These are phyloP conservation scores for Leccinum pachyderme DNA, from an alignment of 1,284 basidiomycete species.

Conservation along the genomic window DNA sequence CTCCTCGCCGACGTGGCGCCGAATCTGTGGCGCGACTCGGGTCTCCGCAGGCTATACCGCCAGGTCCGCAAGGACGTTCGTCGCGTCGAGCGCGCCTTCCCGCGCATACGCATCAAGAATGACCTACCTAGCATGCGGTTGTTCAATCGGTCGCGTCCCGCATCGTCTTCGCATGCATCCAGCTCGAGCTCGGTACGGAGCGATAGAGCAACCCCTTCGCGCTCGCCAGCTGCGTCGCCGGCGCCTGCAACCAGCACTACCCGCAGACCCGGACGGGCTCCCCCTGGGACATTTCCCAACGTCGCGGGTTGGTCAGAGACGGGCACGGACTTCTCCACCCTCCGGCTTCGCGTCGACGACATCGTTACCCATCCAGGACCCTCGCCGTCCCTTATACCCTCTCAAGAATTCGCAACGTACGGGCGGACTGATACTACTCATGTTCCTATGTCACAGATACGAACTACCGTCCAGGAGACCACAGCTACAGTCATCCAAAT, in stretches of 20 bases:
- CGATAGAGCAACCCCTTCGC: constrained; percentile 30
- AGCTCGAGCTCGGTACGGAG: constrained; percentile 31
- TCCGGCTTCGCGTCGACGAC: constrained; percentile 8
- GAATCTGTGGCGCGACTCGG: constrained; percentile 56
- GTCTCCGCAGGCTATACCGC: constrained; percentile 54
- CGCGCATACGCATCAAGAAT: constrained; percentile 32
- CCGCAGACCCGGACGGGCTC: constrained; percentile 27
- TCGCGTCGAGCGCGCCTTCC: constrained; percentile 30
- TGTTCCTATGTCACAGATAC: constrained; percentile 7
- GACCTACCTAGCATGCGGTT: constrained; percentile 31
- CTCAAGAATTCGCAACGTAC: constrained; percentile 16
- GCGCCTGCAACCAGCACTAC: constrained; percentile 13
- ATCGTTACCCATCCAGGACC: constrained; percentile 19
- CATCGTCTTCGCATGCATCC: constrained; percentile 7
- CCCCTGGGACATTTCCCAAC: constrained; percentile 29
- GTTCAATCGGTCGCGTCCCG: constrained; percentile 19
- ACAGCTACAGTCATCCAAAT: constrained; percentile 7
- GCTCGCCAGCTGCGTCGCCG: constrained; percentile 19
- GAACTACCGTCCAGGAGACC: constrained; percentile 8
- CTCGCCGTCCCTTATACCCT: constrained; percentile 31
- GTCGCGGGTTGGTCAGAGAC: constrained; percentile 34
- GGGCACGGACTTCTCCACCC: constrained; percentile 23
- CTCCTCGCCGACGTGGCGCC: constrained; percentile 66
- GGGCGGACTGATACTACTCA: constrained; percentile 14
- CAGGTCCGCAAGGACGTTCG: constrained; percentile 47